These are phyloP conservation scores for Volutella citrinella DNA, from an alignment of 2,329 filamentous ascomycete species.

Conservation along the genomic window DNA sequence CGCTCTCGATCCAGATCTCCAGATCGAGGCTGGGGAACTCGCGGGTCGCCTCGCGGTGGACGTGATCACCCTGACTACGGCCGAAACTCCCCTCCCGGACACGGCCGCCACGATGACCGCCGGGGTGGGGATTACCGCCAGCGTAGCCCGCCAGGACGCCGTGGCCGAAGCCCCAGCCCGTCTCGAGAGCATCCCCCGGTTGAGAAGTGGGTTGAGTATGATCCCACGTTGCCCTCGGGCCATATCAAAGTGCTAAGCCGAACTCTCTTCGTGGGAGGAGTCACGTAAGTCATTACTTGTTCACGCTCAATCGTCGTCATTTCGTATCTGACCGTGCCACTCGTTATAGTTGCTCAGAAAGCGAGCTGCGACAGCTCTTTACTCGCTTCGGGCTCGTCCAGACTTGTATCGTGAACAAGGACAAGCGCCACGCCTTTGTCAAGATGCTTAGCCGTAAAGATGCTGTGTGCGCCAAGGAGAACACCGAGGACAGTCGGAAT, in stretches of 20 bases:
- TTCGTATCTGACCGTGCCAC: slow-evolving; percentile 29
- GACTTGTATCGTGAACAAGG: slow-evolving; percentile 96
- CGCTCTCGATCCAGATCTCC: slow-evolving; percentile 80
- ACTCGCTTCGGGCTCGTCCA: slow-evolving; percentile 81
- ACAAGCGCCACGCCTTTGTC: slow-evolving; percentile 97
- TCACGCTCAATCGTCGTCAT: too few species aligned
- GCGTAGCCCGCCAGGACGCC: slow-evolving; percentile 73
- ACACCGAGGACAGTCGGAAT: slow-evolving; percentile 77
- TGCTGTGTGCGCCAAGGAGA: slow-evolving; percentile 78
- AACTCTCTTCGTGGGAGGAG: slow-evolving; percentile 94
- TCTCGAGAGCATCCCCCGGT: slow-evolving; percentile 32
- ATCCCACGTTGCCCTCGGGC: slow-evolving; percentile 68
- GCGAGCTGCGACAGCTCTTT: slow-evolving; percentile 79
- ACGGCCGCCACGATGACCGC: slow-evolving; percentile 56
- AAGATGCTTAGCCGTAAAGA: slow-evolving; percentile 94
- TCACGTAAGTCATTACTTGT: slow-evolving; percentile 64
- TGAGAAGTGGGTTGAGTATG: slow-evolving; percentile 76
- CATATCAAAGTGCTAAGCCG: slow-evolving; percentile 91
- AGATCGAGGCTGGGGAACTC: slow-evolving; percentile 67
- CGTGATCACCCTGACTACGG: slow-evolving; percentile 72
- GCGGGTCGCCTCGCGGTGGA: slow-evolving; percentile 61
- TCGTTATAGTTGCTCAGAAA: slow-evolving; percentile 69
- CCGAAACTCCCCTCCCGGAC: slow-evolving; percentile 63
- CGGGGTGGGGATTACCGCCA: slow-evolving; percentile 76
- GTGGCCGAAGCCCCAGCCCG: slow-evolving; percentile 62